A percentile compares a stretch with the other conserved stretches of the same genome.
Conservation (phyloP, 1,284 basidiomycete genomes). For the Moniliophthora roreri region DNA sequence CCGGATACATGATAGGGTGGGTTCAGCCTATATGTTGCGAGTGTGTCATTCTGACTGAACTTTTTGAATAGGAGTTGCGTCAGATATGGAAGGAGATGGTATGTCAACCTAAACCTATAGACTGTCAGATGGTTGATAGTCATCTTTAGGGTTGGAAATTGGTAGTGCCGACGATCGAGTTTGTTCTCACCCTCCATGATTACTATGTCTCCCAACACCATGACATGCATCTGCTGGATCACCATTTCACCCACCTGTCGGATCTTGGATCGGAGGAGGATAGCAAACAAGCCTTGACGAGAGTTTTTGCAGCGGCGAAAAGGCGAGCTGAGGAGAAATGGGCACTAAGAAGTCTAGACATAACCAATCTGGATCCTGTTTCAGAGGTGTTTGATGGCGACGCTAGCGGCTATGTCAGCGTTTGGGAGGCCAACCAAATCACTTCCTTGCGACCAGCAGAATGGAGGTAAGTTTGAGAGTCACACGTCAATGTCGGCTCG, state of each 20-base stretch:
- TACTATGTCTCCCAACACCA: slow-evolving; percentile 10
- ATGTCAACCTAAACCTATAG: background rate
- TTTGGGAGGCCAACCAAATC: slow-evolving; percentile 13
- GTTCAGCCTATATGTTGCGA: slow-evolving; percentile 10
- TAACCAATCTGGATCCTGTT: slow-evolving; percentile 7
- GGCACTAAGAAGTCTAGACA: slow-evolving; percentile 13
- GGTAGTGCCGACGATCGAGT: slow-evolving; percentile 8
- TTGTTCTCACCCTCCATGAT: slow-evolving; percentile 12
- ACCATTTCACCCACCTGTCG: background rate
- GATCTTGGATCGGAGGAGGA: background rate
- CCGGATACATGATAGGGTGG: slow-evolving; percentile 18
- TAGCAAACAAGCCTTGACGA: background rate
- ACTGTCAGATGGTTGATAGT: background rate
- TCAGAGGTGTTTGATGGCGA: slow-evolving; percentile 14
- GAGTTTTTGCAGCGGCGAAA: slow-evolving; percentile 2
- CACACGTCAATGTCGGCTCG: too few relatives aligned
- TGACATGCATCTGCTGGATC: slow-evolving; percentile 2
- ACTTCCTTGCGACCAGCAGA: slow-evolving; percentile 5
- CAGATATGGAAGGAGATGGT: slow-evolving; percentile 26
- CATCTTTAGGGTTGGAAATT: slow-evolving; percentile 11
- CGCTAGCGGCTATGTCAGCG: slow-evolving; percentile 13
- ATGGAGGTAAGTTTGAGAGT: slow-evolving; percentile 9
- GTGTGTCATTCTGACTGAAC: background rate
- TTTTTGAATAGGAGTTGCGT: slow-evolving; percentile 18
- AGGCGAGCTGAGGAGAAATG: slow-evolving; percentile 12